Percentiles rank a stretch among this genome's conserved stretches.
phyloP scores from a whole-genome alignment of 768 basidiomycete species.

The Rickenella mellea region DNA sequence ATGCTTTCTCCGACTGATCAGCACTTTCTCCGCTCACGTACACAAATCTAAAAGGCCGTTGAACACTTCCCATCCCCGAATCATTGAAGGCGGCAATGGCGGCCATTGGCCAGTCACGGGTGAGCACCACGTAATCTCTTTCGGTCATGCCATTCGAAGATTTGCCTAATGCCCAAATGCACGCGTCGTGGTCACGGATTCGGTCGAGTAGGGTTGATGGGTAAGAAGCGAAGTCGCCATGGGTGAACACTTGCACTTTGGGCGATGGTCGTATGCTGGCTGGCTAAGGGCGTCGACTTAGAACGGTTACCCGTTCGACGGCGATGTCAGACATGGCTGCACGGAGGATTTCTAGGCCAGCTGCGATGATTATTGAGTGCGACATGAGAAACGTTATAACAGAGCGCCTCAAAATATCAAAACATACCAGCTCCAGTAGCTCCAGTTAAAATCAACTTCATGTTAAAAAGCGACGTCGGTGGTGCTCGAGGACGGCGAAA shows the following conservation, averaged over 20 bases:
- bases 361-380: not conserved
- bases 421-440: conserved; percentile 23
- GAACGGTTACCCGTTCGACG: conserved; percentile 13
- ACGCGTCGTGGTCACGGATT: conserved; percentile 15
- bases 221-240: conserved; percentile 11
- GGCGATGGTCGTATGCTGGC: conserved; percentile 11
- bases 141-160: conserved; percentile 8
- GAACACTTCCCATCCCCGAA: conserved; percentile 8
- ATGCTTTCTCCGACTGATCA: conserved; percentile 14
- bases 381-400: not conserved
- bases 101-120: conserved; percentile 23
- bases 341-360: conserved; percentile 14
- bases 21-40: conserved; percentile 19
- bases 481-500: too few relatives aligned
- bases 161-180: conserved; percentile 17
- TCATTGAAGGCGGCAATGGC: conserved; percentile 16
- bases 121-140: conserved; percentile 13
- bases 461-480: too few relatives aligned
- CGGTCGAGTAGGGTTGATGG: conserved; percentile 10
- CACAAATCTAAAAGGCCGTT: conserved; percentile 16
- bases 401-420: not conserved
- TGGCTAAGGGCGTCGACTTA: conserved; percentile 16
- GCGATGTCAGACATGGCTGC: conserved; percentile 9
- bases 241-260: conserved; percentile 12
- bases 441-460: conserved; percentile 23